A percentile compares a stretch with the other conserved stretches of the same genome.
Conservation (phyloP, 805 yeast species). For the Vanderwaltozyma tropicalis region DNA sequence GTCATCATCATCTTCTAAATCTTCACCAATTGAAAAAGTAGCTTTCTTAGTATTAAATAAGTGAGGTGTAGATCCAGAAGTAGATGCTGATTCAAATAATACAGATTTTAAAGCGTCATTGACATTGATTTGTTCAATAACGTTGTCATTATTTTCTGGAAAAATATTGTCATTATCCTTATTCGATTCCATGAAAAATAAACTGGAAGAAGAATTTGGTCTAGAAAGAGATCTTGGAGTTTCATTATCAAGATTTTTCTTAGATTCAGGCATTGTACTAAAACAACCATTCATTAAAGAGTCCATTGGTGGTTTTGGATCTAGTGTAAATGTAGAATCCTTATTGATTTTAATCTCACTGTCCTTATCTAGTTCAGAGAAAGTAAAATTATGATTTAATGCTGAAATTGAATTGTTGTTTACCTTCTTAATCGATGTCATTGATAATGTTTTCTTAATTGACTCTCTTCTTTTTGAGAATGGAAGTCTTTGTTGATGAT, state of each 20-base stretch:
- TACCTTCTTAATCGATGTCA: slow-evolving; percentile 7
- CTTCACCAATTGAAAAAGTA: background rate
- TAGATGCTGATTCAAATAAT: background rate
- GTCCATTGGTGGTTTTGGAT: slow-evolving; percentile 22
- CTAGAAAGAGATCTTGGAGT: slow-evolving; percentile 23
- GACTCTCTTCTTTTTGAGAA: slow-evolving; percentile 12
- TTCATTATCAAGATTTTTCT: slow-evolving; percentile 8
- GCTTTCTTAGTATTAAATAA: background rate
- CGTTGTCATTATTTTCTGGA: background rate
- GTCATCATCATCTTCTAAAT: background rate
- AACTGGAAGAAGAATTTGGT: slow-evolving; percentile 11
- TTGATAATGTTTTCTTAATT: slow-evolving; percentile 20
- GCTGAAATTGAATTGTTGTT: background rate
- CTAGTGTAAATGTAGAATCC: slow-evolving; percentile 24
- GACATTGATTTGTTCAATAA: background rate
- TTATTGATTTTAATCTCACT: background rate
- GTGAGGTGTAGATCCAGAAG: background rate
- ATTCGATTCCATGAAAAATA: background rate
- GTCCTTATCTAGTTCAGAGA: background rate
- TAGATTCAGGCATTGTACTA: slow-evolving; percentile 22
- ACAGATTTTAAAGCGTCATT: background rate
- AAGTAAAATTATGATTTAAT: too few relatives aligned
- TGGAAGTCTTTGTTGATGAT: background rate
- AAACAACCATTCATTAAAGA: slow-evolving; percentile 27
- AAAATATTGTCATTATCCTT: background rate